Base-by-base conservation (phyloP, 345 rosid genomes). In the Geranium rotundifolium region DNA sequence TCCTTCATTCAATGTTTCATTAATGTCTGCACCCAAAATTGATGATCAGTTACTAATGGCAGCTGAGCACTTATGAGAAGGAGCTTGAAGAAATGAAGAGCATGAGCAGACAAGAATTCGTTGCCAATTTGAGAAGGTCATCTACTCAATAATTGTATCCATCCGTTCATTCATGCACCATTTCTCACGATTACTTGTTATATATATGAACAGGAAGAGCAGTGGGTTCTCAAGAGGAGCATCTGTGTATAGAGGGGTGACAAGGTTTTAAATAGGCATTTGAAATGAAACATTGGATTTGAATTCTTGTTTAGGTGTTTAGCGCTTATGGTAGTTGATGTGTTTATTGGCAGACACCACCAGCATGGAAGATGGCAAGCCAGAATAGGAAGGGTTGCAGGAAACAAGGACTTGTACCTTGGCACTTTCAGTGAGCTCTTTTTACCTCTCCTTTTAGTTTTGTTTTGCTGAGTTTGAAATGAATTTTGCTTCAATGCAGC, bases 361-460 rank as follows among this genome's bases (percentile, higher is more conserved):
- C 95, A 90, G 64, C 95, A 90, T 70, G 96, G 96, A 70, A 71
- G 95, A 64, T 89, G 96, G 97, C 91, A 90, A 72, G 96, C 96
- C 56, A 82, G 97, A 71, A 90, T 87, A 0, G 97, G 97, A 68
- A 84, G 95, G 75, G 97, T 90, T 61, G 95, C 97, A 15, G 95
- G 97, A 19, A 90, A 90, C 83, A 87, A 87, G 72, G 97, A 90
- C 85, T 75, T 90, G 80, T 90, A 90, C 79, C 95, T 90, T 10
- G 95, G 97, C 65, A 90, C 97, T 61, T 90, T 87, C 73, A 81
- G 97, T 91, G 71, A 67, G 88, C 61, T 50, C 59, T 56, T 63
- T 54, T 7, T 2, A 31, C 3, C 37, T 7, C 7, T 31, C 7
- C 37, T 3, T 46, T 19, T 60, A 57, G 19, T 31, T 31, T 31